Evolutionary conservation across 345 rosid species (phyloP).

Genomic region (Mercurialis annua): DNA sequence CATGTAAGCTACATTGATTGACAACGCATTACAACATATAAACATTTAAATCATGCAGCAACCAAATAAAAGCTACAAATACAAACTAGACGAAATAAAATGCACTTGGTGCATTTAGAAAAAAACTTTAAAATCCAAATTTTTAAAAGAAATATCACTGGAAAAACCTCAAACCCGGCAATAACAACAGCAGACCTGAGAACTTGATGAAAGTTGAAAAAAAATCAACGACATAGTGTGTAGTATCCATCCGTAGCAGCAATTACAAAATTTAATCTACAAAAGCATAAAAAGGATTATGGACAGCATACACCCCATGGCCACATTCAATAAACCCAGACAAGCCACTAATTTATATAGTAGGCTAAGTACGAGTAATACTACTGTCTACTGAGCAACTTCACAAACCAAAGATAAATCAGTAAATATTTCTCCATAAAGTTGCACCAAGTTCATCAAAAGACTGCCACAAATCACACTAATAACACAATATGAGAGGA

Average conservation of each 20-base stretch:
- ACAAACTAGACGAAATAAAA: not conserved
- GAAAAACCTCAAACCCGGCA: not conserved
- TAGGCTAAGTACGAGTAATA: too few species aligned
- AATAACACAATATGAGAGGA: conserved; percentile 1
- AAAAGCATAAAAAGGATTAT: not conserved
- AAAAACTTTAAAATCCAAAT: not conserved
- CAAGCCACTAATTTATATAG: not conserved
- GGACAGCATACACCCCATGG: not conserved
- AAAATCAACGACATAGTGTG: not conserved
- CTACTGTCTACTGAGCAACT: not conserved
- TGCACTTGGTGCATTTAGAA: not conserved
- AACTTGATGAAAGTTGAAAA: not conserved
- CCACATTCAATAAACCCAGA: not conserved
- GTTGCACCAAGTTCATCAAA: conserved; percentile 1
- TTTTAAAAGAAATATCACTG: not conserved
- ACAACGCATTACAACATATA: not conserved
- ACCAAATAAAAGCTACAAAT: conserved; percentile 1
- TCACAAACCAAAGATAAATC: not conserved
- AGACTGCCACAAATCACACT: conserved; percentile 1
- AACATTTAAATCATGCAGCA: not conserved
- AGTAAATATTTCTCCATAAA: not conserved
- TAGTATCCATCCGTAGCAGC: not conserved
- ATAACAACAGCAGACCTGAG: not conserved
- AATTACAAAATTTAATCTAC: not conserved
- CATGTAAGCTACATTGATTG: not conserved